phyloP scores from a whole-genome alignment of 768 basidiomycete genomes.

The Vishniacozyma victoriae region DNA sequence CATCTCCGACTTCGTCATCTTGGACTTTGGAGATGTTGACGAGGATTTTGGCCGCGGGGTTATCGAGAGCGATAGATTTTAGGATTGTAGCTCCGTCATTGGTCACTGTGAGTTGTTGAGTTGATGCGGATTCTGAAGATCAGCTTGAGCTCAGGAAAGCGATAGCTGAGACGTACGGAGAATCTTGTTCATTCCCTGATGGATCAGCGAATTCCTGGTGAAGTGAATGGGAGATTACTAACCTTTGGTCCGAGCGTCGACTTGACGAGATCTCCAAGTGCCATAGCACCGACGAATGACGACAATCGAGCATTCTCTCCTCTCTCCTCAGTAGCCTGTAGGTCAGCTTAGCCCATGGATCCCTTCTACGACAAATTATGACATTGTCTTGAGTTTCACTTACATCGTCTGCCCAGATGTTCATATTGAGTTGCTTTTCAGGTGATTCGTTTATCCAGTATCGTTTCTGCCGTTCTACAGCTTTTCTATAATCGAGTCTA shows the following conservation, averaged over 20 bases:
- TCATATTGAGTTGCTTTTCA: constrained; percentile 21
- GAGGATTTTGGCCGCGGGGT: constrained; percentile 96
- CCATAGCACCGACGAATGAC: constrained; percentile 94
- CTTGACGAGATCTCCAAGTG: constrained; percentile 96
- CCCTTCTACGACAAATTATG: neutral
- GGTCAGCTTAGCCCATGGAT: neutral
- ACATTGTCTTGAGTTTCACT: constrained; percentile 1
- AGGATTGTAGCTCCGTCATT: constrained; percentile 99
- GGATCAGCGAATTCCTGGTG: neutral
- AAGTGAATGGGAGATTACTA: neutral
- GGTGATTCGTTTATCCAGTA: neutral
- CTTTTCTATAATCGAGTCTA: no score
- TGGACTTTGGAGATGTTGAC: constrained; percentile 99
- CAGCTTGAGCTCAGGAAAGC: neutral
- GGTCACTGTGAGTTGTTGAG: constrained; percentile 90
- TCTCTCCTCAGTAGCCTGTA: constrained; percentile 65
- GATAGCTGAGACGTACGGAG: constrained; percentile 52
- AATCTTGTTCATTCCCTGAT: constrained; percentile 94
- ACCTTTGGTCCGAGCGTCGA: constrained; percentile 91
- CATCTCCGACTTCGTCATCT: constrained; percentile 98
- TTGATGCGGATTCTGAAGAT: constrained; percentile 54
- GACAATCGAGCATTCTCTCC: constrained; percentile 97
- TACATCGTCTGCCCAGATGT: constrained; percentile 39
- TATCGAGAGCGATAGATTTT: constrained; percentile 94
- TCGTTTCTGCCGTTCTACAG: no score